Base-by-base conservation (phyloP, 2,329 filamentous ascomycete species). In the Huntiella moniliformis region DNA sequence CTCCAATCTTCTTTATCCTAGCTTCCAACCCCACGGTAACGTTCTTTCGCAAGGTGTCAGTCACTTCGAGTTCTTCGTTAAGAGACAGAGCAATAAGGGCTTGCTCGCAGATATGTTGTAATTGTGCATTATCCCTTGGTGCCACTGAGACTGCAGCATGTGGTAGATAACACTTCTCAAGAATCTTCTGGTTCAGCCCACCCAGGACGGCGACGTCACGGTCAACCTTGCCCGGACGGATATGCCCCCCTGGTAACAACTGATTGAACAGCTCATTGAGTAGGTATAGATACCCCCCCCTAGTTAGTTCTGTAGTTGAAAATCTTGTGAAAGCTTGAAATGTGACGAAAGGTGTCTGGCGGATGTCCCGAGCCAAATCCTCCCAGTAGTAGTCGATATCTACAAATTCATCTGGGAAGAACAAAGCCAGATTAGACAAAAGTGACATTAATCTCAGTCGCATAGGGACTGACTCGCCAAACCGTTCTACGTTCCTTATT, bases 41-140 rank as follows among this genome's bases (percentile, higher is more conserved):
- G 8, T 36, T 33, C 16, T 40, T 36, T 13, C 28, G 11, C 22
- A 50, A 31, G 7, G 22, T 22, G 15, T 41, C 33, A 5, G 41
- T 37, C 12, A 32, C 16, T 13, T 16, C 15, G 15, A 47, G 18
- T 2, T 15, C 18, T 11, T 11, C 15, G 6, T 33, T 41, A 3
- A 42, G 11, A 11, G 40, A 43, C 3, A 47, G 41, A 5, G 44
- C 44, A n/a, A 49, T 42, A 3, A 49, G 38, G 10, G 40, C 36
- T 32, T 49, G 47, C 60, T 88, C 83, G 0, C 85, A 62, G 28
- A 82, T 58, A 7, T 87, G 60, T 2, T 78, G 77, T 34, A 87
- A 66, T 57, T 81, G 82, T 22, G 78, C 77, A 53, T 91, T 87
- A 51, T 85, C 80, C 15, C 73, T 68, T 1, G 70, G 59, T 5